phyloP scores from a whole-genome alignment of 805 yeast genomes.

The Kluyveromyces aestuarii region DNA sequence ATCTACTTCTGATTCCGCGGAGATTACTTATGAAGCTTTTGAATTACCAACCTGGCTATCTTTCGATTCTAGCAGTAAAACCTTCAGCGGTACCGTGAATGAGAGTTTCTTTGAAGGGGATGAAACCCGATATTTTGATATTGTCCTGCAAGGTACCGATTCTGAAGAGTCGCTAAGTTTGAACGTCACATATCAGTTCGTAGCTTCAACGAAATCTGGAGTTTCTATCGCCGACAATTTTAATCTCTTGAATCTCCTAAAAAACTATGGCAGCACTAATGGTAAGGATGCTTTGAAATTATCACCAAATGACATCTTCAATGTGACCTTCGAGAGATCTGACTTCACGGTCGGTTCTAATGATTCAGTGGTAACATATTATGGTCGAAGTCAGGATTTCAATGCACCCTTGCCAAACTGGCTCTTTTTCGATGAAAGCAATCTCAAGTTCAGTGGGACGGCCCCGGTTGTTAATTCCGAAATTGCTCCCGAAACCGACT shows the following conservation, averaged over 20 bases:
- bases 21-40: constrained; percentile 46
- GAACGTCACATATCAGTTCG: constrained; percentile 45
- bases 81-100: constrained; percentile 62
- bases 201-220: constrained; percentile 43
- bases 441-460: constrained; percentile 68
- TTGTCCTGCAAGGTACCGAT: constrained; percentile 60
- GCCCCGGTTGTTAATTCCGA: constrained; percentile 81
- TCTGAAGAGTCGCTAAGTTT: constrained; percentile 36
- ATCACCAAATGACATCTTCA: constrained; percentile 57
- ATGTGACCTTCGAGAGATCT: constrained; percentile 50
- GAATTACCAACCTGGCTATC: constrained; percentile 70
- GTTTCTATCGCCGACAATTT: constrained; percentile 33
- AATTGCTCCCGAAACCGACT: constrained; percentile 79
- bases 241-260: constrained; percentile 39
- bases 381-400: constrained; percentile 65
- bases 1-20: constrained; percentile 32
- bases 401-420: constrained; percentile 88
- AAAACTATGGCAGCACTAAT: constrained; percentile 63
- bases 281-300: constrained; percentile 69
- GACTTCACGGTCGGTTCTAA: constrained; percentile 47
- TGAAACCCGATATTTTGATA: constrained; percentile 37
- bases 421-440: constrained; percentile 58
- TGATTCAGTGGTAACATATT: constrained; percentile 47
- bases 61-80: constrained; percentile 53
- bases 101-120: constrained; percentile 15